phyloP scores from a whole-genome alignment of 2,329 filamentous ascomycete genomes.

The Annulohypoxylon truncatum region DNA sequence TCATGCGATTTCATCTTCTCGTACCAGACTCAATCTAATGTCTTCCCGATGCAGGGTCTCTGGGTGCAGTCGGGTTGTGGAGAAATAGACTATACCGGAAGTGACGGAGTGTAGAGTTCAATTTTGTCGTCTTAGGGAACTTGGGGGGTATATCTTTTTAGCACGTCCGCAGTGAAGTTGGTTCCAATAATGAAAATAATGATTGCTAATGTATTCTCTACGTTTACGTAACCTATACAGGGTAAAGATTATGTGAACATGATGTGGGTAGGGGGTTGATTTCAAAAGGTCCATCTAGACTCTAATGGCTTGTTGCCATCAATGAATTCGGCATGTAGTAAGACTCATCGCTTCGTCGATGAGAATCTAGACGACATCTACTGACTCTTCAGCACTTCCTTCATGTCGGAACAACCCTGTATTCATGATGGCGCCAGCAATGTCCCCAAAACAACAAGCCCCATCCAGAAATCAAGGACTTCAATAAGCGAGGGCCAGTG shows the following conservation, averaged over 20 bases:
- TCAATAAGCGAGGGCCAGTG: not conserved
- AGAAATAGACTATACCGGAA: slow-evolving; percentile 26
- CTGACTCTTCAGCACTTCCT: not conserved
- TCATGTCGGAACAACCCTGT: not conserved
- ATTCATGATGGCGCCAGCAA: not conserved
- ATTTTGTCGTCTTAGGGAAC: no score
- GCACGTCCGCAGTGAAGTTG: no score
- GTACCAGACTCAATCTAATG: slow-evolving; percentile 27
- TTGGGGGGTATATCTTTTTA: not conserved
- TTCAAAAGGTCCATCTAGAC: not conserved
- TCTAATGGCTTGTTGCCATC: not conserved
- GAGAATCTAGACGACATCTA: not conserved
- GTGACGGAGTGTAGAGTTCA: slow-evolving; percentile 9
- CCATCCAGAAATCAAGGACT: not conserved
- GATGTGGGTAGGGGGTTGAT: not conserved
- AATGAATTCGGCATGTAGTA: not conserved
- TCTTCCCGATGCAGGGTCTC: slow-evolving; percentile 38
- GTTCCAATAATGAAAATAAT: not conserved
- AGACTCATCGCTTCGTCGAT: not conserved
- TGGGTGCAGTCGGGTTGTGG: slow-evolving; percentile 40
- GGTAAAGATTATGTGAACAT: not conserved
- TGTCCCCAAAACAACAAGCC: not conserved
- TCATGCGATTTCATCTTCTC: slow-evolving; percentile 40
- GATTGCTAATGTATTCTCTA: not conserved
- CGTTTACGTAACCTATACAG: not conserved